Conservation (phyloP, 495 filamentous ascomycete genomes). For the Staphylotrichum longicolle region DNA sequence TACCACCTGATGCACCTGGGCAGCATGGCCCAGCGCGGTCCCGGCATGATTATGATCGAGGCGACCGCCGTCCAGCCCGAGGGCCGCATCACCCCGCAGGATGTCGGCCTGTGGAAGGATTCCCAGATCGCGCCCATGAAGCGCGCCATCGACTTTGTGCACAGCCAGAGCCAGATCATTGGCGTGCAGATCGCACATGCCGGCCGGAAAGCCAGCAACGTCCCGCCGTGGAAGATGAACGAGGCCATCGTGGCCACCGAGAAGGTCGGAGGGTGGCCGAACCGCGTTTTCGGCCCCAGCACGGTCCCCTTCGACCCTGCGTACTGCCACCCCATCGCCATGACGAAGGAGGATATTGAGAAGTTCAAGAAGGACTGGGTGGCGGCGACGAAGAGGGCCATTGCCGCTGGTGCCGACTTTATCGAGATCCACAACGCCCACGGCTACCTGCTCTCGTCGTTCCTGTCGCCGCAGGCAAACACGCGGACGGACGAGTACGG, state of each 20-base stretch:
- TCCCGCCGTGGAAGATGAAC: conserved; percentile 61
- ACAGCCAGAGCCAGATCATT: conserved; percentile 66
- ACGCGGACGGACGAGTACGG: conserved; percentile 64
- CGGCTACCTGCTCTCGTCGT: conserved; percentile 56
- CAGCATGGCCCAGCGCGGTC: conserved; percentile 62
- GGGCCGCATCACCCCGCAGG: conserved; percentile 75
- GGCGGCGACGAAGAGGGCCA: conserved; percentile 46
- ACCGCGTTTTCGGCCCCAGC: conserved; percentile 59
- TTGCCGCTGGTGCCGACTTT: conserved; percentile 54
- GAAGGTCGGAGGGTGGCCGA: conserved; percentile 63
- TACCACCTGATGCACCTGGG: conserved; percentile 44
- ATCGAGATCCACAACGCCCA: conserved; percentile 59
- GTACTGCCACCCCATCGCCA: conserved; percentile 43
- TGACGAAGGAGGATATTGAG: conserved; percentile 51
- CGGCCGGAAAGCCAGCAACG: conserved; percentile 68
- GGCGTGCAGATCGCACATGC: conserved; percentile 76
- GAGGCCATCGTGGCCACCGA: conserved; percentile 40
- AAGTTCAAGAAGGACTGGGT: conserved; percentile 48
- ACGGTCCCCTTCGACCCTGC: conserved; percentile 37
- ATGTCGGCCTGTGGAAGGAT: conserved; percentile 72
- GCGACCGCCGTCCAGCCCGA: conserved; percentile 67
- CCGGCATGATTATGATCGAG: conserved; percentile 68
- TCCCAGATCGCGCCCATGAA: conserved; percentile 62
- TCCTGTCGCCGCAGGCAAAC: conserved; percentile 52
- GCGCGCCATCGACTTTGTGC: conserved; percentile 64